phyloP scores from a whole-genome alignment of 106 monocot species.

The Iris macrosiphon region DNA sequence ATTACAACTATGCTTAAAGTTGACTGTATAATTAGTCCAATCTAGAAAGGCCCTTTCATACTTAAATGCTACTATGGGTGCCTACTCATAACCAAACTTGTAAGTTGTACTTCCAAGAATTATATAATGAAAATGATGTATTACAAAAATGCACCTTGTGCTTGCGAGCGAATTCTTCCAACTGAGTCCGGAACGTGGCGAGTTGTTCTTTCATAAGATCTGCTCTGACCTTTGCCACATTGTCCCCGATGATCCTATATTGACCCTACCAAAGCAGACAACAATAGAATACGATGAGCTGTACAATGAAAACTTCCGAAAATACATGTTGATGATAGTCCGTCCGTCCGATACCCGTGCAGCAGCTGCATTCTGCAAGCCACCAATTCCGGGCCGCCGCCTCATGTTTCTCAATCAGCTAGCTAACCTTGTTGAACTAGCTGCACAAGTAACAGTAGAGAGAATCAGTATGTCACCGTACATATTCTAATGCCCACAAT shows the following conservation, averaged over 20 bases:
- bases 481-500: too few species aligned
- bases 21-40: too few species aligned
- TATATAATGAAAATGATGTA: too few species aligned
- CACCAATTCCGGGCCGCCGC: conserved; percentile 82
- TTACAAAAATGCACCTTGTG: conserved; percentile 93
- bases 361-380: conserved; percentile 73
- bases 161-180: conserved; percentile 97
- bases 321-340: too few species aligned
- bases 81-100: too few species aligned
- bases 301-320: background rate
- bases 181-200: conserved; percentile 72
- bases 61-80: too few species aligned
- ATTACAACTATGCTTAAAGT: too few species aligned
- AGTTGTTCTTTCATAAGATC: conserved; percentile 99
- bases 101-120: too few species aligned
- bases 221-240: conserved; percentile 76
- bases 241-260: conserved; percentile 77
- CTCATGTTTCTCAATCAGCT: conserved; percentile 51
- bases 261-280: conserved; percentile 42
- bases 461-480: too few species aligned
- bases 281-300: background rate
- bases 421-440: too few species aligned
- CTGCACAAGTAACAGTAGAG: too few species aligned
- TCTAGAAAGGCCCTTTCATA: too few species aligned
- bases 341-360: conserved; percentile 49